Evolutionary conservation across 192 early-diverging fungal species (phyloP).

Genomic region (Lobosporangium transversale): DNA sequence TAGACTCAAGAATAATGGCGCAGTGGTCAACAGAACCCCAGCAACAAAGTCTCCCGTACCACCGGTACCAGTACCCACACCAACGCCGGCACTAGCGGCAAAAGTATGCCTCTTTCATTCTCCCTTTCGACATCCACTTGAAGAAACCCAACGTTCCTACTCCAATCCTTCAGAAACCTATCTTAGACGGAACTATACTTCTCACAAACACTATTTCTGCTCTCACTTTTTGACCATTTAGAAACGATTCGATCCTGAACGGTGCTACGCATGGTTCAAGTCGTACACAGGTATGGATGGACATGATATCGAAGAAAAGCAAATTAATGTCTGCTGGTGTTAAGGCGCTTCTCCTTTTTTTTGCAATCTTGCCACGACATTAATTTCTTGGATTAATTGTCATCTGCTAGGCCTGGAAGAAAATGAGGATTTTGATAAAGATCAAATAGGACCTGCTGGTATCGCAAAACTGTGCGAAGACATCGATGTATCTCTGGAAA

Average conservation of each 20-base stretch:
- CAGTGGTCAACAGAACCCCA: slow-evolving; percentile 1
- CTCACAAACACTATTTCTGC: too few relatives aligned
- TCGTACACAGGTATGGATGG: slow-evolving; percentile 28
- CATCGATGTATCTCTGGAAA: slow-evolving; percentile 37
- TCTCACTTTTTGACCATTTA: too few relatives aligned
- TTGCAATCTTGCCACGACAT: not conserved
- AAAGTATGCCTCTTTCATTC: slow-evolving; percentile 21
- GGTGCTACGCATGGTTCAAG: slow-evolving; percentile 38
- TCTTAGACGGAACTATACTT: too few relatives aligned
- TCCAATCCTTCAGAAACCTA: too few relatives aligned
- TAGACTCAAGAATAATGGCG: slow-evolving; percentile 24
- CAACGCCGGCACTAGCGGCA: slow-evolving; percentile 4
- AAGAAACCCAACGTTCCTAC: too few relatives aligned
- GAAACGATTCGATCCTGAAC: slow-evolving; percentile 23
- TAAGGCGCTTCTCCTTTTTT: too few relatives aligned
- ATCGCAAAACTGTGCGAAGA: slow-evolving; percentile 48
- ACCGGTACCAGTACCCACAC: too few relatives aligned
- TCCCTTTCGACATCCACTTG: too few relatives aligned
- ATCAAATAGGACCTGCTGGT: slow-evolving; percentile 41
- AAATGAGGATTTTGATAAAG: slow-evolving; percentile 37
- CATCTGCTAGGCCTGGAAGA: slow-evolving; percentile 27
- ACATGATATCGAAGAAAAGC: not conserved
- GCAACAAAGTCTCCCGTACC: too few relatives aligned
- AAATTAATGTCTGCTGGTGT: not conserved
- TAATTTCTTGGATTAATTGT: not conserved